Evolutionary conservation across 257 asterid genomes (phyloP), one percentile per base, ranked within the genome.

Genomic region (Anisodus tanguticus): DNA sequence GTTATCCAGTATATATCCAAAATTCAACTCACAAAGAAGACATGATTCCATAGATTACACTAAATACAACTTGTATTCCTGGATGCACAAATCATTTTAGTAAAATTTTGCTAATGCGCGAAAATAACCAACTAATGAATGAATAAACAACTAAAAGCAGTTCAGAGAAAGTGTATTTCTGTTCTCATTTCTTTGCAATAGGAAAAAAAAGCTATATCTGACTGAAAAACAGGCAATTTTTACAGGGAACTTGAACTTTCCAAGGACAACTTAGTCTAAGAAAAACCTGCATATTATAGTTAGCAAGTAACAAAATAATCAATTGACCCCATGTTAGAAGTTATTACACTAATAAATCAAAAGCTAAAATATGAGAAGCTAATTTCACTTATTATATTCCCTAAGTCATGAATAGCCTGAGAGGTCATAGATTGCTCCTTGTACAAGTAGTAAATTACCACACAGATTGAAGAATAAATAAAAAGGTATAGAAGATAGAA

Each of bases 61-160:
- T 9, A 43, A 71, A 71, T 45, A 17, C 9, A 6, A 9, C 41
- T 71, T 71, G 37, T 43, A 43, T 15, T 71, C 79, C 57, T 43
- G 79, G 37, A 71, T 43, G 8, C 8, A 71, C 58, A 71, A n/a
- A 43, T 70, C 4, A 26, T 70, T 8, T 70, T 70, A 17, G 79
- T 17, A 70, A 9, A 16, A 71, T 71, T 71, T 71, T 71, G 37
- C 58, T 71, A 45, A 69, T 8, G 78, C 78, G 41, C 3, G 7
- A 39, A 37, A 39, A 68, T 13, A 37, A 69, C 35, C 1, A 16
- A 69, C 78, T 8, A 71, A 71, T 45, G 37, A 45, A 17, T n/a
- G 58, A 45, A 71, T 45, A 71, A 71, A 71, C 79, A 71, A 71
- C 58, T 71, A 71, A 11, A 4, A 41, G 79, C 57, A 71, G 79